Evolutionary conservation across 164 flowering plant genomes (phyloP).

Genomic region (Akebia trifoliata): DNA sequence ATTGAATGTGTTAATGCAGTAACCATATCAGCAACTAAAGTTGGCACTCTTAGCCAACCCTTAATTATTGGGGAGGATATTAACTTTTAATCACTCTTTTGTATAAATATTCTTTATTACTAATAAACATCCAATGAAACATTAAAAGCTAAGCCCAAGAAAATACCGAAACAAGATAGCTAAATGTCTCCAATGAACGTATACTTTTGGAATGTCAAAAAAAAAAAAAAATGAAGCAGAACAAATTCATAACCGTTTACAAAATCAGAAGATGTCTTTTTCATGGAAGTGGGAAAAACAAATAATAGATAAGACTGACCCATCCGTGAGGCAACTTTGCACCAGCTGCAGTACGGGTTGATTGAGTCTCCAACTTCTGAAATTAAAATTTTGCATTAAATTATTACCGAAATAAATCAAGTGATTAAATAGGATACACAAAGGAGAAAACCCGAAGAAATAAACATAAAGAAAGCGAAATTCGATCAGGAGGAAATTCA

Average conservation of each 20-base stretch:
- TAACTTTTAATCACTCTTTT: background rate
- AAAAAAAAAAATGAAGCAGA: background rate
- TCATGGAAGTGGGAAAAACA: background rate
- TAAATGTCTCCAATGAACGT: no score
- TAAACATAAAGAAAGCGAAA: background rate
- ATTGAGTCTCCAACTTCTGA: slow-evolving; percentile 38
- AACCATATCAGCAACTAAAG: no score
- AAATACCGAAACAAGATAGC: background rate
- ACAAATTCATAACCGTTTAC: background rate
- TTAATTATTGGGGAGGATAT: no score
- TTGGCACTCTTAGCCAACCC: no score
- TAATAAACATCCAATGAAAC: background rate
- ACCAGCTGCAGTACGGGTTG: slow-evolving; percentile 22
- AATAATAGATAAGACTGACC: slow-evolving; percentile 42
- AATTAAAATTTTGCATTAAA: slow-evolving; percentile 17
- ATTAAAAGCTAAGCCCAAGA: background rate
- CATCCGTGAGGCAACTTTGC: slow-evolving; percentile 67
- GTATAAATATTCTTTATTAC: background rate
- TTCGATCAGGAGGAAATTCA: no score
- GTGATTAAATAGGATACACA: background rate
- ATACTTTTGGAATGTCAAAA: no score
- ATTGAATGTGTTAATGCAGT: no score
- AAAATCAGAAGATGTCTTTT: background rate
- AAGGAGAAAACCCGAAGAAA: background rate
- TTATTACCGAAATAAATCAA: slow-evolving; percentile 3